phyloP scores from a whole-genome alignment of 2,329 filamentous ascomycete species.

The Botryosphaeria agaves region DNA sequence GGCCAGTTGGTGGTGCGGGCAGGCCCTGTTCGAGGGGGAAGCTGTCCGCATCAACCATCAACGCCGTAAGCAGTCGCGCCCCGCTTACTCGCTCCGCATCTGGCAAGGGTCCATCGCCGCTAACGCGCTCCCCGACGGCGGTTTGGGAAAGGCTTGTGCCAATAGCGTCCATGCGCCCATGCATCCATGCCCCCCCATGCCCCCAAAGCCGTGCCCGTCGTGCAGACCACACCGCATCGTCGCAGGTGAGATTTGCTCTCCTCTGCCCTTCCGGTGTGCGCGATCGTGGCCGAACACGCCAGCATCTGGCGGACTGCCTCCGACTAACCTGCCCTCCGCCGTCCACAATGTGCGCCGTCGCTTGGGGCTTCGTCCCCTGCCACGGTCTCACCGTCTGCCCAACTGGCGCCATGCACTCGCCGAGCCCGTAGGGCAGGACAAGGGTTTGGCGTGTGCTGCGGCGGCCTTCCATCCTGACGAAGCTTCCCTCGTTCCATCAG shows the following conservation, averaged over 20 bases:
- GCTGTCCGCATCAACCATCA: too few species aligned
- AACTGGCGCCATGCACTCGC: slow-evolving; percentile 1
- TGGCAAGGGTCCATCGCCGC: too few species aligned
- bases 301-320: slow-evolving; percentile 11
- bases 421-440: slow-evolving; percentile 1
- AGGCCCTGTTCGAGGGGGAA: background rate
- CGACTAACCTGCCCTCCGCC: too few species aligned
- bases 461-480: too few species aligned
- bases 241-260: slow-evolving; percentile 10
- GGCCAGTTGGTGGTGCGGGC: background rate
- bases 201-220: slow-evolving; percentile 6
- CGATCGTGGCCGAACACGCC: slow-evolving; percentile 17
- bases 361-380: slow-evolving; percentile 1
- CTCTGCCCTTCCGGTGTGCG: slow-evolving; percentile 16
- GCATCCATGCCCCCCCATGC: too few species aligned
- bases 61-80: too few species aligned
- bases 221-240: slow-evolving; percentile 18
- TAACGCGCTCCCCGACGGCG: too few species aligned
- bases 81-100: too few species aligned
- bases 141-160: too few species aligned
- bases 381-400: slow-evolving; percentile 2
- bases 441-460: slow-evolving; percentile 5
- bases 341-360: background rate
- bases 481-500: background rate
- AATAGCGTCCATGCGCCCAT: too few species aligned